phyloP scores from a whole-genome alignment of 495 filamentous ascomycete genomes.

The Penicillium malachiteum region DNA sequence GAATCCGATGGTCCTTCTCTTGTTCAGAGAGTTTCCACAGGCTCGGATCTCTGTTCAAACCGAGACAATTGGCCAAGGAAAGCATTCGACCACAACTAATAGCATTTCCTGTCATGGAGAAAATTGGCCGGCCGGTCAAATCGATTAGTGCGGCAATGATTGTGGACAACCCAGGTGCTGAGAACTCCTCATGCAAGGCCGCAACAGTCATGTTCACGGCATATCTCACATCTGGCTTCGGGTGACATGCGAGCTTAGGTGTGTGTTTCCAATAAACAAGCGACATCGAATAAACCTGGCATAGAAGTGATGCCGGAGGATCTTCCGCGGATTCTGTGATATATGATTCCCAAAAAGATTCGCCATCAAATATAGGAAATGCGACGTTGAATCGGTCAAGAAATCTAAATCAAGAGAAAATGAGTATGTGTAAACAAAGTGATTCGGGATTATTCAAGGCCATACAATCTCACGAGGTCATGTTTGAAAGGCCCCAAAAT shows the following conservation, averaged over 20 bases:
- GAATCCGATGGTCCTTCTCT: slow-evolving; percentile 48
- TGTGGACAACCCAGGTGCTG: slow-evolving; percentile 49
- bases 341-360: slow-evolving; percentile 46
- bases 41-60: slow-evolving; percentile 49
- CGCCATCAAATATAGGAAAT: slow-evolving; percentile 55
- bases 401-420: slow-evolving; percentile 41
- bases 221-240: slow-evolving; percentile 50
- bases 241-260: slow-evolving; percentile 43
- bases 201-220: slow-evolving; percentile 53
- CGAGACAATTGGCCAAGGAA: slow-evolving; percentile 51
- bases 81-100: slow-evolving; percentile 50
- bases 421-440: slow-evolving; percentile 6
- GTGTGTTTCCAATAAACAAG: slow-evolving; percentile 52
- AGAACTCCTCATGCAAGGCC: slow-evolving; percentile 52
- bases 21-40: slow-evolving; percentile 47
- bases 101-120: slow-evolving; percentile 54
- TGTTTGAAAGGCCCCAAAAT: slow-evolving; percentile 51
- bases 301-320: slow-evolving; percentile 52
- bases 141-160: slow-evolving; percentile 50
- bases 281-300: slow-evolving; percentile 53
- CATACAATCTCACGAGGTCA: slow-evolving; percentile 52
- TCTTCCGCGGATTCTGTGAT: slow-evolving; percentile 40
- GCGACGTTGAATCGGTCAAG: slow-evolving; percentile 51
- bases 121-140: slow-evolving; percentile 49
- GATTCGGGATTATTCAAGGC: not conserved